Conservation (phyloP, 768 basidiomycete genomes). For the Hericium rajendrae region DNA sequence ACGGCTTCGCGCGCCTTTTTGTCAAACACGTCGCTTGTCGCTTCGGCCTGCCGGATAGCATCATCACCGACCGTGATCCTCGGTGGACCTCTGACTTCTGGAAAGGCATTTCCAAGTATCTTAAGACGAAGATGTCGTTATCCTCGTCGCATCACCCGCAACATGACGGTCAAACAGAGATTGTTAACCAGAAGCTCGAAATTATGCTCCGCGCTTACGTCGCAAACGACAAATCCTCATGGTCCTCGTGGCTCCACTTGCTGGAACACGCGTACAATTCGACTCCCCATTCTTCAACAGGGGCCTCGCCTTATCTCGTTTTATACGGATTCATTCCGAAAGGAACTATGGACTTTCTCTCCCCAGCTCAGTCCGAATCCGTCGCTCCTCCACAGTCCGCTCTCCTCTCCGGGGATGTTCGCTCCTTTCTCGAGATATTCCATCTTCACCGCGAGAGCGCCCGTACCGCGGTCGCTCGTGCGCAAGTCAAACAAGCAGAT, state of each 20-base stretch:
- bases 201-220: too few species aligned
- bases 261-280: conserved; percentile 12
- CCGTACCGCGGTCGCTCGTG: too few species aligned
- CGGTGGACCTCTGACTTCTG: conserved; percentile 1
- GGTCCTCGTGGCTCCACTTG: conserved; percentile 1
- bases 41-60: neutral
- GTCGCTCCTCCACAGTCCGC: too few species aligned
- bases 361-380: too few species aligned
- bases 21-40: too few species aligned
- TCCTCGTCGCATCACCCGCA: neutral
- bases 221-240: neutral
- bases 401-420: too few species aligned
- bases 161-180: conserved; percentile 1
- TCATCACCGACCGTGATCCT: neutral
- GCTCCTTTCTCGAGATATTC: neutral
- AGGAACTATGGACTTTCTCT: too few species aligned
- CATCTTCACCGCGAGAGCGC: conserved; percentile 4
- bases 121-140: neutral
- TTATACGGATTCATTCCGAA: too few species aligned
- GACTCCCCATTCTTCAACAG: conserved; percentile 7
- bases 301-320: conserved; percentile 9
- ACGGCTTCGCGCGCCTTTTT: too few species aligned
- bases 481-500: conserved; percentile 7
- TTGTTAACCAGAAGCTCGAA: conserved; percentile 1
- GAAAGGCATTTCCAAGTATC: neutral